These are phyloP conservation scores for Cutaneotrichosporon cavernicola DNA, from an alignment of 1,284 basidiomycete genomes.

Conservation along the genomic window DNA sequence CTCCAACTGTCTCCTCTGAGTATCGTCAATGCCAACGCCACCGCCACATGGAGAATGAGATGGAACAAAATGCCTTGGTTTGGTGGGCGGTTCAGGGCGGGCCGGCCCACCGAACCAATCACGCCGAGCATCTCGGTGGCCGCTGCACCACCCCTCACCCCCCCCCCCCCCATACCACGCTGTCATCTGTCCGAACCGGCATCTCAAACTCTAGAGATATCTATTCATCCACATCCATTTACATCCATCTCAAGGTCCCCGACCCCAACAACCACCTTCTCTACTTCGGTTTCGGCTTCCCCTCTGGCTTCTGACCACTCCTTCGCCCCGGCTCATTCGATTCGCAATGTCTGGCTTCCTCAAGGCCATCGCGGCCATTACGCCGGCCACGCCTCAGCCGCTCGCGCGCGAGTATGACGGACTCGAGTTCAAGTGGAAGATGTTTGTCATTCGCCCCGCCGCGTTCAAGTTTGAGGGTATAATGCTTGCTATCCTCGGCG, in stretches of 20 bases:
- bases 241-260: not conserved
- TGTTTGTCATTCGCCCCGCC: slow-evolving; percentile 75
- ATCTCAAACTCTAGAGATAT: not conserved
- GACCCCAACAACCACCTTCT: not conserved
- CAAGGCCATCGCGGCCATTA: slow-evolving; percentile 56
- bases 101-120: not conserved
- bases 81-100: not conserved
- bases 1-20: no score
- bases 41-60: not conserved
- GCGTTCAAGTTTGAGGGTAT: slow-evolving; percentile 67
- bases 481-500: slow-evolving; percentile 59
- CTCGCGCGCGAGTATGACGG: slow-evolving; percentile 60
- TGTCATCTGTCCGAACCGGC: not conserved
- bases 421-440: slow-evolving; percentile 67
- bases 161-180: no score
- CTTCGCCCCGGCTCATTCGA: not conserved
- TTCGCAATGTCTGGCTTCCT: slow-evolving; percentile 50
- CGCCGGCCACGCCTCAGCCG: slow-evolving; percentile 47
- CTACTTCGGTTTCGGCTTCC: not conserved
- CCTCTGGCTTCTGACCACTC: not conserved
- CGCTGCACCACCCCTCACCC: not conserved
- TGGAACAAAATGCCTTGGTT: not conserved
- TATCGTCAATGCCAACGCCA: no score
- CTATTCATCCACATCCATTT: no score
- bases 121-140: not conserved